phyloP scores from a whole-genome alignment of 2,329 filamentous ascomycete species.

The Pseudocercospora cruenta region DNA sequence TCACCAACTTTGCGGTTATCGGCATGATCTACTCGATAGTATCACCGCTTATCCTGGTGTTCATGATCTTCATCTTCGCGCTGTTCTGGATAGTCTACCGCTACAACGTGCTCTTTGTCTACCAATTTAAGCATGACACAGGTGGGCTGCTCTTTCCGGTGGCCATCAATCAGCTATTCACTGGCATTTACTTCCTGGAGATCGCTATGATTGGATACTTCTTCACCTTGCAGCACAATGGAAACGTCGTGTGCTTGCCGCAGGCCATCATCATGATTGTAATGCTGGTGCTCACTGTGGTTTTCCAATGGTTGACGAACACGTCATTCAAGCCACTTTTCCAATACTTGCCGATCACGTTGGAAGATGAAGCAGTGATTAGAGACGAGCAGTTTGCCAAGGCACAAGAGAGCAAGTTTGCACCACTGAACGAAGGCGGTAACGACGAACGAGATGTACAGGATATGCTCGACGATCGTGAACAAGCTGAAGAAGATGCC shows the following conservation, averaged over 20 bases:
- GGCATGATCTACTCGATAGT: constrained; percentile 83
- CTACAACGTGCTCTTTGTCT: constrained; percentile 97
- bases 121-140: constrained; percentile 84
- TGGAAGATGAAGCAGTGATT: constrained; percentile 92
- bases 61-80: constrained; percentile 89
- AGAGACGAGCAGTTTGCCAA: constrained; percentile 86
- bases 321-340: constrained; percentile 82
- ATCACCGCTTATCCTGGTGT: constrained; percentile 85
- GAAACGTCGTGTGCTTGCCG: constrained; percentile 64
- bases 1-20: constrained; percentile 95
- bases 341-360: constrained; percentile 86
- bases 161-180: constrained; percentile 94
- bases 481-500: constrained; percentile 34
- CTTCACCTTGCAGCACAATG: constrained; percentile 68
- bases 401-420: constrained; percentile 54
- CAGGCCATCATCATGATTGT: constrained; percentile 88
- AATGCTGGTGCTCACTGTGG: constrained; percentile 67
- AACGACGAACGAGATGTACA: constrained; percentile 37
- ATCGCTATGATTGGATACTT: constrained; percentile 87
- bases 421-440: constrained; percentile 27
- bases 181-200: constrained; percentile 93
- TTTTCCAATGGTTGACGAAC: constrained; percentile 83
- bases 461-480: constrained; percentile 30
- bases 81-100: constrained; percentile 93
- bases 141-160: constrained; percentile 89